Base-by-base conservation (phyloP, 345 rosid species). In the Corymbia maculata region DNA sequence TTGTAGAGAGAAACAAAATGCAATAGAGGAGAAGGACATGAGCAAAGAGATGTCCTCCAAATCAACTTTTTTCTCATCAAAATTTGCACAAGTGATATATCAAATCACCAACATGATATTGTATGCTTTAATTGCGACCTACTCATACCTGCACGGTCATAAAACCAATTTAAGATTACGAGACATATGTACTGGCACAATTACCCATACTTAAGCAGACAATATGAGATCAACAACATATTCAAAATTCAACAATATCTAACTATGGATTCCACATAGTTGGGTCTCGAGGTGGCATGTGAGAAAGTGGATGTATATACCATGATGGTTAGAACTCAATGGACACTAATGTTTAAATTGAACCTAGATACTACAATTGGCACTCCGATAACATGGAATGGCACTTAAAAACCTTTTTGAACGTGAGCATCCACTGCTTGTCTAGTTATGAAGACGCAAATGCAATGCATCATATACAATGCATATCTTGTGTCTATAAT, bases 111-210 rank as follows among this genome's bases (percentile, higher is more conserved):
- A 22, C 49, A 42, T 14, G 1, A 42, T 42, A 42, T 42, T 11
- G 13, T 42, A 24, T 26, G 22, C 1, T 36, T 44, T 42, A 2
- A 0, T 75, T 28, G 7, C 7, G 13, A 8, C 28, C 24, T 42
- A 42, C 10, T 12, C 5, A 1, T 22, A 44, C 82, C 47, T 19
- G 13, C 80, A 36, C 47, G 3, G 47, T 13, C 19, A 13, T 19
- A 17, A 75, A 17, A 42, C 49, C 42, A 42, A 14, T 75, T 75
- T 75, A 22, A 10, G 49, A 75, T 75, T 42, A 19, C 24, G 84
- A 75, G 24, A 19, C 49, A 1, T 42, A 42, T 75, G 14, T 42
- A 75, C 2, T 22, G 26, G 82, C 13, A 8, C 26, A 19, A 10
- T 16, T 32, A 1, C 22, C 45, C 47, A 36, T 8, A 70, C 9